Evolutionary conservation across 768 basidiomycete species (phyloP), one percentile per base, ranked within the genome.

Genomic region (Boletus reticulatus): DNA sequence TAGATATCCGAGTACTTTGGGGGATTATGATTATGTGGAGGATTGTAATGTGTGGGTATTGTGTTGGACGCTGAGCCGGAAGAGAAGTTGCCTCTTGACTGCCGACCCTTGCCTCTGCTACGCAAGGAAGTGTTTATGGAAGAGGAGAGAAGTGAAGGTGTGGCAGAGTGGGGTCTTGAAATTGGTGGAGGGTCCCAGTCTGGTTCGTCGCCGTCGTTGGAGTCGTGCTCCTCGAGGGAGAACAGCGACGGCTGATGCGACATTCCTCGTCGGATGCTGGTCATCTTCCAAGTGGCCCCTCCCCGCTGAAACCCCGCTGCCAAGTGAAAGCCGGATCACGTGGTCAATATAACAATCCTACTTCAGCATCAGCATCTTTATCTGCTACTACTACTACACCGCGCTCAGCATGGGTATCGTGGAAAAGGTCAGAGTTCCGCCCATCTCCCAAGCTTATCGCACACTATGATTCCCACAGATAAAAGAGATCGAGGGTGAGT

Each of bases 401-500:
- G 7, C 41, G 13, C 6, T 43, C 67, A 83, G 60, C 66, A 97
- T 98, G 95, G 95, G 94, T 66, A 84, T 97, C 67, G 80, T 94
- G 64, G 95, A 98, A 75, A 98, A 98, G 85, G 92, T 78, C 22
- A n/a, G 58, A 50, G 16, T 46, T 70, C n/a, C 19, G 37, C 27
- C 17, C 43, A 20, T 43, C 39, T 41, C 31, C n/a, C 38, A 12
- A 37, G 5, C 22, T 38, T 46, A 50, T 52, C 43, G 49, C 32
- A 53, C 51, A 9, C 52, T 62, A 13, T 58, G 36, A 36, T n/a
- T 38, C 19, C 4, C 29, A 29, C 42, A 95, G 93, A 96, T 97
- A 64, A 95, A 94, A 72, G 93, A 91, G 72, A 96, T 96, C 59
- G 92, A 98, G 82, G 91, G 92, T 92, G 70, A 75, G 89, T 60